phyloP scores from a whole-genome alignment of 768 basidiomycete genomes.

The Kwoniella dejecticola region DNA sequence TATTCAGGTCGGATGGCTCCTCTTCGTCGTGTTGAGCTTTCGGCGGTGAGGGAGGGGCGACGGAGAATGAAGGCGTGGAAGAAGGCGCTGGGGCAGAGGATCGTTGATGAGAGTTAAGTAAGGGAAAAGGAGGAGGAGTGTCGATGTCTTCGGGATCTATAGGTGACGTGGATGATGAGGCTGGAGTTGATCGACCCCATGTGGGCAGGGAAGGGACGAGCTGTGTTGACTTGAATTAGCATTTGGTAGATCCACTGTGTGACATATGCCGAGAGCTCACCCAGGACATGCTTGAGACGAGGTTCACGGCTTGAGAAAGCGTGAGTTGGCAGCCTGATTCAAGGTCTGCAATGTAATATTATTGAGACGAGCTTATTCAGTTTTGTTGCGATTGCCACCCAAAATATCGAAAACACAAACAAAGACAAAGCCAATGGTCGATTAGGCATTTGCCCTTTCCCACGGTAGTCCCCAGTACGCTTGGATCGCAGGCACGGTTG shows the following conservation, averaged over 20 bases:
- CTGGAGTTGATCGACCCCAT: conserved; percentile 8
- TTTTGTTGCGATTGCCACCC: conserved; percentile 11
- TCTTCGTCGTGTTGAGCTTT: conserved; percentile 12
- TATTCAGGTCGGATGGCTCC: conserved; percentile 41
- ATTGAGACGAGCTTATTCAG: neutral
- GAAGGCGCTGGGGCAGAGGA: conserved; percentile 34
- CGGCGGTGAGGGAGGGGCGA: conserved; percentile 44
- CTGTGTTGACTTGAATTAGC: too few species aligned
- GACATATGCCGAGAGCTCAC: conserved; percentile 22
- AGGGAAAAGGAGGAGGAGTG: conserved; percentile 54
- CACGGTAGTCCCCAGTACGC: conserved; percentile 2
- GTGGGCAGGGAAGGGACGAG: conserved; percentile 28
- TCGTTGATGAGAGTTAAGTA: conserved; percentile 54
- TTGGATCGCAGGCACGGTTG: conserved; percentile 3
- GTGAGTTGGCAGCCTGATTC: neutral
- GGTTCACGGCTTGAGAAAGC: neutral
- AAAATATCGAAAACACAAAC: neutral
- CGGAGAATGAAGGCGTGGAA: conserved; percentile 33
- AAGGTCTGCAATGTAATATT: neutral
- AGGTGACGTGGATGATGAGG: conserved; percentile 13
- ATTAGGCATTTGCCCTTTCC: conserved; percentile 1
- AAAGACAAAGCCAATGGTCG: too few species aligned
- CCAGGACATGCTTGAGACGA: conserved; percentile 23
- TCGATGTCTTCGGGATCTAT: conserved; percentile 47
- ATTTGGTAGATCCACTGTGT: too few species aligned